phyloP scores from a whole-genome alignment of 2,329 filamentous ascomycete species.

The Aspergillus spinulosporus region DNA sequence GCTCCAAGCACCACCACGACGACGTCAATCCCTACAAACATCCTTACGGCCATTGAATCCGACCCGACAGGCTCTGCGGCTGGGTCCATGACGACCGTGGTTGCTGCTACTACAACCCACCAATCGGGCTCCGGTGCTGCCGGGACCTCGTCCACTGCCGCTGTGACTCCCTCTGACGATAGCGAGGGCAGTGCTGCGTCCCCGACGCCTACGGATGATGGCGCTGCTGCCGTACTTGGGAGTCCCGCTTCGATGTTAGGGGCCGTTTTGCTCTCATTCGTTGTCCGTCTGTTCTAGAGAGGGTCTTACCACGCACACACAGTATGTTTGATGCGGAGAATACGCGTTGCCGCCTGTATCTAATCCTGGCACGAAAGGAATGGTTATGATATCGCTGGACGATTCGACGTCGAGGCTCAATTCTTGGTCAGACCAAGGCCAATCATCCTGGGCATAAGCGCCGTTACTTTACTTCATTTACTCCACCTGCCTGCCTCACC shows the following conservation, averaged over 20 bases:
- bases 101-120: background rate
- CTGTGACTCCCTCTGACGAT: background rate
- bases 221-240: slow-evolving; percentile 9
- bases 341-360: background rate
- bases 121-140: background rate
- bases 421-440: background rate
- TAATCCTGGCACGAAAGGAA: background rate
- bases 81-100: background rate
- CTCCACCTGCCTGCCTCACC: background rate
- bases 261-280: slow-evolving; percentile 12
- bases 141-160: background rate
- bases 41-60: slow-evolving; percentile 24
- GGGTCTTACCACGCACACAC: background rate
- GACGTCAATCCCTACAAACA: slow-evolving; percentile 10
- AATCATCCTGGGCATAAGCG: background rate
- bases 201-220: slow-evolving; percentile 19
- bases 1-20: slow-evolving; percentile 3
- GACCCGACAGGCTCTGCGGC: slow-evolving; percentile 12
- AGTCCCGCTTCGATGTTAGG: slow-evolving; percentile 20
- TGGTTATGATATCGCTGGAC: slow-evolving; percentile 3
- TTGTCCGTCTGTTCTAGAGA: slow-evolving; percentile 4
- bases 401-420: slow-evolving; percentile 2
- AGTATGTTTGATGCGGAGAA: background rate
- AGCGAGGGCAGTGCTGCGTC: background rate
- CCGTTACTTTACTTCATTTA: background rate